phyloP scores from a whole-genome alignment of 768 basidiomycete species.

The Hygrophorus pudorinus region DNA sequence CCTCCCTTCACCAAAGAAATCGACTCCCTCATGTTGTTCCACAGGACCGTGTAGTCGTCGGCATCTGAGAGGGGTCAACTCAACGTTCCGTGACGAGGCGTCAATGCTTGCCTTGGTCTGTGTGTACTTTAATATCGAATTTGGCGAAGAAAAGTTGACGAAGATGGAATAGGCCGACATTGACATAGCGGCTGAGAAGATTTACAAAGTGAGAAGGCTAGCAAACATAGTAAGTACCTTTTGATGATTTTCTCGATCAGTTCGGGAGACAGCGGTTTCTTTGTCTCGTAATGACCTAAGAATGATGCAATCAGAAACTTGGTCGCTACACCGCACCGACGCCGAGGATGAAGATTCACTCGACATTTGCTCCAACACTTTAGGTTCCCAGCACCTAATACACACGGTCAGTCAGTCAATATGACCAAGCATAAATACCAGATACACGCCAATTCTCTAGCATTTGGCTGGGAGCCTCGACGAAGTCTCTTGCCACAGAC shows the following conservation, averaged over 20 bases:
- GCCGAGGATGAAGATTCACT: conserved; percentile 16
- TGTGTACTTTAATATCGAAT: conserved; percentile 70
- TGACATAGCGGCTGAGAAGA: conserved; percentile 54
- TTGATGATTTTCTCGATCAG: conserved; percentile 74
- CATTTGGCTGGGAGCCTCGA: conserved; percentile 90
- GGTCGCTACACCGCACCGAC: no score
- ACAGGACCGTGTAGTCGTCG: conserved; percentile 71
- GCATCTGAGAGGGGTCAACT: conserved; percentile 24
- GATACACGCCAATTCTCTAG: conserved; percentile 69
- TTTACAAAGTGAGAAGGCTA: not conserved
- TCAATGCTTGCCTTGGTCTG: conserved; percentile 41
- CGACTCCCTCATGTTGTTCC: conserved; percentile 62
- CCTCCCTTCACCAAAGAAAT: conserved; percentile 61
- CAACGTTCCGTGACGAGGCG: conserved; percentile 1
- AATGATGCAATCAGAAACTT: no score
- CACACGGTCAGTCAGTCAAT: not conserved
- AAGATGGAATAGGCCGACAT: conserved; percentile 73
- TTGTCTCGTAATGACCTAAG: conserved; percentile 53
- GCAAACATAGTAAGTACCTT: conserved; percentile 32
- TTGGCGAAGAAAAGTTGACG: conserved; percentile 81
- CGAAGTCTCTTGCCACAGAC: conserved; percentile 70
- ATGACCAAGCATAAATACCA: not conserved
- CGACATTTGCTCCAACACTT: conserved; percentile 68
- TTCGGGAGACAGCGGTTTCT: conserved; percentile 59
- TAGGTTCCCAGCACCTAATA: conserved; percentile 69